Base-by-base conservation (phyloP, 352 stramenopile genomes). In the Bremia lactucae region DNA sequence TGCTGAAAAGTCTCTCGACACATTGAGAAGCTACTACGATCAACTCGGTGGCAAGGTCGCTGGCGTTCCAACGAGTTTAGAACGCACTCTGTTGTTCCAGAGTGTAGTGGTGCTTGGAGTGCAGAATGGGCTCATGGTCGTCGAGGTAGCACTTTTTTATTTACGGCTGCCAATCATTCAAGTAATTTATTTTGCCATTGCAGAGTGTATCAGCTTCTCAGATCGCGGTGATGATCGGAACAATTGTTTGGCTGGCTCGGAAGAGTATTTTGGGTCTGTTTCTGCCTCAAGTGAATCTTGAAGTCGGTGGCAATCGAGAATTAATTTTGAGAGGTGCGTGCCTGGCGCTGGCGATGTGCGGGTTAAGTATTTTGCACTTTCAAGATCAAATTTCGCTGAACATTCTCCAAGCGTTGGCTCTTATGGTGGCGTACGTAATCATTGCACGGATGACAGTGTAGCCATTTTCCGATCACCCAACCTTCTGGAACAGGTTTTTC, bases 171-270 rank as follows among this genome's bases (percentile, higher is more conserved):
- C 5, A 41, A 9, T 29, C n/a, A 8, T 10, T 28, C n/a, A n/a
- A n/a, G n/a, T n/a, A n/a, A n/a, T 20, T 41, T 9, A 13, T 3
- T 20, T 11, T 19, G 26, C 14, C 42, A 3, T 28, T 34, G 2
- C 26, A 82, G 69, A 39, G 39, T 20, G 49, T 73, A 4, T 46
- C 40, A 8, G 55, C 6, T 4, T n/a, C 52, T 4, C 60, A 80
- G 34, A 41, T 69, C 4, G 15, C 41, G 13, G 10, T 68, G n/a
- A 20, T 64, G 10, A 16, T 45, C 16, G 55, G 46, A 31, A 56
- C 65, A 14, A 55, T 36, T 11, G 25, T 81, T 9, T 83, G 71
- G 71, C 59, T 81, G 19, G 61, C 49, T 10, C 52, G 68, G 18
- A 31, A 38, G 0, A 50, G 46, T 8, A 26, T 71, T 6, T 28